Base-by-base conservation (phyloP, 1,139 yeast genomes). In the Taphrina pruni region DNA sequence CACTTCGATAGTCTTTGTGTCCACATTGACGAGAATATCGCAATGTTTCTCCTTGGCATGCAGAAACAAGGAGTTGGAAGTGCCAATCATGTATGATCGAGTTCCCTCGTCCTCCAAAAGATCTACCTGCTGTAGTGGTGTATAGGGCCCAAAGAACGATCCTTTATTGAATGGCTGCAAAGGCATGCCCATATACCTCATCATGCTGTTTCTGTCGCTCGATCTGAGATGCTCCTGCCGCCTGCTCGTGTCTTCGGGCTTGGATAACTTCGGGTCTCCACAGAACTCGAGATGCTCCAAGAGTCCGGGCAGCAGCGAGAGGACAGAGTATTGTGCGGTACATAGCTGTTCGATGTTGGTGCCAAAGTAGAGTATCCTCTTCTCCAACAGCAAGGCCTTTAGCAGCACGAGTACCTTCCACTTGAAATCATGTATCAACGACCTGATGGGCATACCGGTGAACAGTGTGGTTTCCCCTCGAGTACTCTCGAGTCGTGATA, bases 121-220 rank as follows among this genome's bases (percentile, higher is more conserved):
- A 69, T 88, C 89, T 70, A 94, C 81, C 76, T 93, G 98, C 77
- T 93, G 99, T 66, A 94, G 80, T 0, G 99, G 97, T 32, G 93
- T 84, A 77, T 93, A 94, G 0, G 99, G 98, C 73, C 90, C 89
- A 83, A 96, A 93, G 72, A 93, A 84, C 2, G 96, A 91, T 51
- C 96, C 96, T 74, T 87, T 85, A 11, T 92, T 91, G 79, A 94
- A 94, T 0, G 92, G 79, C 74, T 89, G 94, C 66, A 94, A 80
- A 0, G 99, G 99, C 56, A 94, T 81, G 0, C 99, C 99, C 77
- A 91, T 85, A 76, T 91, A 94, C 54, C 86, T 81, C 68, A 93
- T 79, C 78, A 93, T 84, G 0, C 97, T 89, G 72, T 84, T 83
- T 68, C 97, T 81, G 77, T 90, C 92, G 70, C 90, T 88, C 6